Conservation (phyloP, 2,329 filamentous ascomycete species). For the Calonectria fujianensis region DNA sequence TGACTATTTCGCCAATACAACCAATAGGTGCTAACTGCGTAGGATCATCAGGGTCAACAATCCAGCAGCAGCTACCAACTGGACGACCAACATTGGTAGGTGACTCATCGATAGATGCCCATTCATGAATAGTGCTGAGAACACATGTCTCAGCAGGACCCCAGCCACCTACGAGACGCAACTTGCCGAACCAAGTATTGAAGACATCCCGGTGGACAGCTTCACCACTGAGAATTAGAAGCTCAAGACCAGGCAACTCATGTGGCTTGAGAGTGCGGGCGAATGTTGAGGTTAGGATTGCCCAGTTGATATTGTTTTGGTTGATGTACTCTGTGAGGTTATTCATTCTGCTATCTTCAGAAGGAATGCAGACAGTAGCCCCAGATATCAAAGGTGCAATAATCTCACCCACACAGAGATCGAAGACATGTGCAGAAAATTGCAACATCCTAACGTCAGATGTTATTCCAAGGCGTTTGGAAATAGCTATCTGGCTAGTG, state of each 20-base stretch:
- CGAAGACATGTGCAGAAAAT: slow-evolving; percentile 53
- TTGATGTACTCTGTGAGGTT: slow-evolving; percentile 45
- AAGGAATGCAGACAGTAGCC: slow-evolving; percentile 52
- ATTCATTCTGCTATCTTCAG: slow-evolving; percentile 46
- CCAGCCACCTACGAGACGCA: slow-evolving; percentile 51
- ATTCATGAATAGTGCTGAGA: slow-evolving; percentile 38
- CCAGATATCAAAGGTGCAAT: slow-evolving; percentile 41
- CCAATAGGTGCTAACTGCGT: slow-evolving; percentile 43
- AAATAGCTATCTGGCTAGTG: slow-evolving; percentile 37
- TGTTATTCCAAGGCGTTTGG: slow-evolving; percentile 37
- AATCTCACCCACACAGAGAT: slow-evolving; percentile 48
- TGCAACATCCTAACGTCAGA: slow-evolving; percentile 45
- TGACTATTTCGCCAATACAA: slow-evolving; percentile 47
- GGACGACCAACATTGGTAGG: slow-evolving; percentile 40
- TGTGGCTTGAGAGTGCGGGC: slow-evolving; percentile 44
- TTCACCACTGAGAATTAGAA: slow-evolving; percentile 50
- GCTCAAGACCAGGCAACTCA: slow-evolving; percentile 38
- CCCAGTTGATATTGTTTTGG: slow-evolving; percentile 40
- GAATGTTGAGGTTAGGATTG: slow-evolving; percentile 52
- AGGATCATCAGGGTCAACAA: slow-evolving; percentile 48
- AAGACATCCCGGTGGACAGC: slow-evolving; percentile 43
- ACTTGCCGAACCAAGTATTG: slow-evolving; percentile 42
- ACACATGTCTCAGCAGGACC: slow-evolving; percentile 51
- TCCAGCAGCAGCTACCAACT: slow-evolving; percentile 41
- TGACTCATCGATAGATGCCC: neutral